These are phyloP conservation scores for Carnegiea gigantea DNA, from an alignment of 179 eudicot genomes.

Conservation along the genomic window DNA sequence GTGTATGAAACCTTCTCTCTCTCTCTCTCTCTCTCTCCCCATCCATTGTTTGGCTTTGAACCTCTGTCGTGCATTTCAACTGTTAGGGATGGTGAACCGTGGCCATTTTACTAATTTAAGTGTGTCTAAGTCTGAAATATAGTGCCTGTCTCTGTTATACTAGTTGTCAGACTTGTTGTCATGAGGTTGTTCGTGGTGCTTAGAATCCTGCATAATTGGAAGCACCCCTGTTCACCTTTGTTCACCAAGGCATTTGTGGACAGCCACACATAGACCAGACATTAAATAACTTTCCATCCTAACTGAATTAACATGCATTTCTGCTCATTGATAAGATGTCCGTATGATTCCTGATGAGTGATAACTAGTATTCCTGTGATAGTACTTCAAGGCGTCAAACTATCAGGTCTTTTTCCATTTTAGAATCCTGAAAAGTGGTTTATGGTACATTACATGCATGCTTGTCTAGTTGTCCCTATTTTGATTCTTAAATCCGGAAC, in stretches of 20 bases:
- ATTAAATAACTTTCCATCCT: no score
- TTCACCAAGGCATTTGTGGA: no score
- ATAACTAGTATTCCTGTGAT: not conserved
- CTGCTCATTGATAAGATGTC: not conserved
- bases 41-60: not conserved
- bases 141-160: no score
- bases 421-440: not conserved
- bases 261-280: no score
- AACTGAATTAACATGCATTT: not conserved
- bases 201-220: no score
- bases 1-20: constrained; percentile 38
- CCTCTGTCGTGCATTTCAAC: not conserved
- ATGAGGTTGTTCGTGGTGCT: no score
- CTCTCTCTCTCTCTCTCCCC: not conserved
- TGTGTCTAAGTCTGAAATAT: no score
- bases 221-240: no score
- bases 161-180: not conserved
- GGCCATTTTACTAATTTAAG: not conserved
- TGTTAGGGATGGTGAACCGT: not conserved
- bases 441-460: not conserved
- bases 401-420: not conserved
- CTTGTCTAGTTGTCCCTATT: no score
- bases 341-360: not conserved
- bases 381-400: not conserved
- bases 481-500: no score